phyloP scores from a whole-genome alignment of 768 basidiomycete species.

The Leccinum variicolor region DNA sequence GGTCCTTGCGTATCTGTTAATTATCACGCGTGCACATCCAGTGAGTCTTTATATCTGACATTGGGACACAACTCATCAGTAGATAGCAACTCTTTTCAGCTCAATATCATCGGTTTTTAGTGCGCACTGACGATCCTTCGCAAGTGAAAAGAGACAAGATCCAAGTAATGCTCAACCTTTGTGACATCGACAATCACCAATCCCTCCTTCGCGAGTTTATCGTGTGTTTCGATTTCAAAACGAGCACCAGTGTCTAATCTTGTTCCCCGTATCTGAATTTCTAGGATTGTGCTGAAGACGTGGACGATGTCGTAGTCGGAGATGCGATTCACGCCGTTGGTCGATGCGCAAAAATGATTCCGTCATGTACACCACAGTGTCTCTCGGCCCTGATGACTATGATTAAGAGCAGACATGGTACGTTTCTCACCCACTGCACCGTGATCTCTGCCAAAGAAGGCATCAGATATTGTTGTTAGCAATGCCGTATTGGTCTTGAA shows the following conservation, averaged over 20 bases:
- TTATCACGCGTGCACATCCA: slow-evolving; percentile 61
- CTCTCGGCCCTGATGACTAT: slow-evolving; percentile 73
- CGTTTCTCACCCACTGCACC: slow-evolving; percentile 18
- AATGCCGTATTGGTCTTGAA: slow-evolving; percentile 85
- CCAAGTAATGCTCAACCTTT: slow-evolving; percentile 61
- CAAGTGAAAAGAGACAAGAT: slow-evolving; percentile 76
- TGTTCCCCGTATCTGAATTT: background rate
- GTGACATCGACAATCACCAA: slow-evolving; percentile 63
- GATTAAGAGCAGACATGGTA: slow-evolving; percentile 76
- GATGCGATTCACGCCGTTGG: slow-evolving; percentile 81
- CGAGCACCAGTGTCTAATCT: background rate
- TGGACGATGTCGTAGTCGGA: slow-evolving; percentile 65
- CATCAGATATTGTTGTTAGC: slow-evolving; percentile 71
- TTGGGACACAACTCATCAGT: background rate
- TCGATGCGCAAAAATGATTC: slow-evolving; percentile 62
- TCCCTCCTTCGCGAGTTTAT: slow-evolving; percentile 79
- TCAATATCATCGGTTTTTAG: slow-evolving; percentile 63
- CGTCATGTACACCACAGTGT: slow-evolving; percentile 68
- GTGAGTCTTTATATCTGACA: slow-evolving; percentile 41
- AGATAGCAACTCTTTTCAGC: slow-evolving; percentile 49
- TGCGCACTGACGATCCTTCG: slow-evolving; percentile 63
- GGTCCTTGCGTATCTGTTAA: slow-evolving; percentile 65
- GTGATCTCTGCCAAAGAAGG: slow-evolving; percentile 3
- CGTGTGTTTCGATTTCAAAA: slow-evolving; percentile 43
- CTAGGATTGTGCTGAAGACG: slow-evolving; percentile 81